Percentiles rank a stretch among this genome's conserved stretches.
Conservation (phyloP, 768 basidiomycete species). For the Hericium coralloides region DNA sequence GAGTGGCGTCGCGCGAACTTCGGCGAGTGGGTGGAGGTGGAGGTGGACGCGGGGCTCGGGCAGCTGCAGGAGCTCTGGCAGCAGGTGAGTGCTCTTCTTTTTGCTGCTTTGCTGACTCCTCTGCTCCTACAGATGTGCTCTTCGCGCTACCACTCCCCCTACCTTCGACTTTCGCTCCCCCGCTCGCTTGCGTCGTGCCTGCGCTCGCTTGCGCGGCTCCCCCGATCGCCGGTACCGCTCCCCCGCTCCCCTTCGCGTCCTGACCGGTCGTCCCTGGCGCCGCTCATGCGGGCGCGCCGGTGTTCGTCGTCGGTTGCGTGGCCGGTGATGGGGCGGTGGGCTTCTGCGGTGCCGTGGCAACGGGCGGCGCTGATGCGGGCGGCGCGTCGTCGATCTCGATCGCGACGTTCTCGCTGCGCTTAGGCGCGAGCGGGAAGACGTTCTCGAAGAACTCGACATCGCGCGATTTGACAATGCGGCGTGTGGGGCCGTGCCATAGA, state of each 20-base stretch:
- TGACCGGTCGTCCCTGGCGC: neutral
- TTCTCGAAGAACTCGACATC: conserved; percentile 17
- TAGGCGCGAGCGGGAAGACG: neutral
- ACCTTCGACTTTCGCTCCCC: neutral
- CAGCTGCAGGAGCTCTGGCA: neutral
- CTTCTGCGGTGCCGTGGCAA: no score
- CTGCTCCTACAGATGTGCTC: no score
- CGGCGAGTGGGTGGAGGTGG: neutral
- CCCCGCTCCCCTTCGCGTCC: neutral
- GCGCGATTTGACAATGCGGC: conserved; percentile 8
- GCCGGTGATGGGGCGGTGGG: no score
- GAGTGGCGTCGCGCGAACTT: neutral
- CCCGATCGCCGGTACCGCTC: no score
- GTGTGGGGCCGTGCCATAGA: conserved; percentile 9
- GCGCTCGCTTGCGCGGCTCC: no score
- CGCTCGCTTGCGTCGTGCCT: neutral
- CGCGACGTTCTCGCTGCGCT: neutral
- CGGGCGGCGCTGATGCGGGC: no score
- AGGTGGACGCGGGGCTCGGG: neutral
- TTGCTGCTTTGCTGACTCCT: no score
- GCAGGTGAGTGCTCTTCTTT: neutral
- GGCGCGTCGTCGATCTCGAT: neutral
- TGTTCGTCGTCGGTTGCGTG: no score
- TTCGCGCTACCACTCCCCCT: neutral
- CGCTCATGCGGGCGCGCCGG: neutral